These are phyloP conservation scores for Marvania coccoides DNA, from an alignment of 139 green algal genomes.

Conservation along the genomic window DNA sequence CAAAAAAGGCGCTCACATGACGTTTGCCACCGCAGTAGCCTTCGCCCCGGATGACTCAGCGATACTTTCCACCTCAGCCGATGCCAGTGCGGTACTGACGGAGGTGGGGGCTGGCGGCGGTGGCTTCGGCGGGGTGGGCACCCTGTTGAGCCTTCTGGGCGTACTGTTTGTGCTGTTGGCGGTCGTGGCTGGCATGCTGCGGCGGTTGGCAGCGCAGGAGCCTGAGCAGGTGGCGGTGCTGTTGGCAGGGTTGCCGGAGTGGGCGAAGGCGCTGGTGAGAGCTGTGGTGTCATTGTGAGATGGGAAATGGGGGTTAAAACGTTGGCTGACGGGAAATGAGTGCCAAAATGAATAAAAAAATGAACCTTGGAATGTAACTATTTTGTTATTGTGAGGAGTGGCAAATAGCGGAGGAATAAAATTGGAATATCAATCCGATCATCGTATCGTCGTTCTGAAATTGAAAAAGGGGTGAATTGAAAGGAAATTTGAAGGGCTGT, in stretches of 20 bases:
- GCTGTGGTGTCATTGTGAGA: neutral
- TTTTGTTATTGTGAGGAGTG: too few relatives aligned
- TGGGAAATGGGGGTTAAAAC: too few relatives aligned
- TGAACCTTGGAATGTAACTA: too few relatives aligned
- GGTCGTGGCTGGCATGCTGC: conserved; percentile 12
- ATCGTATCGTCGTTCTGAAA: too few relatives aligned
- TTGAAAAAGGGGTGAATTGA: too few relatives aligned
- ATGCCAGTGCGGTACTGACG: conserved; percentile 23
- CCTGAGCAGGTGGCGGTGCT: neutral
- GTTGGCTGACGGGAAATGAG: too few relatives aligned
- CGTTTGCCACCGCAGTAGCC: conserved; percentile 42
- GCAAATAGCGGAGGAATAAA: too few relatives aligned
- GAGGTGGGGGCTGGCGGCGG: neutral
- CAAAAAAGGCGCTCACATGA: conserved; percentile 36
- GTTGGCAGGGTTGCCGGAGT: neutral
- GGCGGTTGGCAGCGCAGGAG: neutral
- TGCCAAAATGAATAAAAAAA: too few relatives aligned
- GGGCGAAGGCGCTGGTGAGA: neutral
- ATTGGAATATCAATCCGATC: too few relatives aligned
- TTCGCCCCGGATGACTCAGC: conserved; percentile 23
- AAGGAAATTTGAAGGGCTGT: too few relatives aligned
- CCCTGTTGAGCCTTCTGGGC: neutral
- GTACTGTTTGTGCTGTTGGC: neutral
- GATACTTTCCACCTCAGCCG: conserved; percentile 14
- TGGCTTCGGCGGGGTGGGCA: neutral